These are phyloP conservation scores for Chytriomyces sp. DNA, from an alignment of 192 early-diverging fungal genomes.

Conservation along the genomic window DNA sequence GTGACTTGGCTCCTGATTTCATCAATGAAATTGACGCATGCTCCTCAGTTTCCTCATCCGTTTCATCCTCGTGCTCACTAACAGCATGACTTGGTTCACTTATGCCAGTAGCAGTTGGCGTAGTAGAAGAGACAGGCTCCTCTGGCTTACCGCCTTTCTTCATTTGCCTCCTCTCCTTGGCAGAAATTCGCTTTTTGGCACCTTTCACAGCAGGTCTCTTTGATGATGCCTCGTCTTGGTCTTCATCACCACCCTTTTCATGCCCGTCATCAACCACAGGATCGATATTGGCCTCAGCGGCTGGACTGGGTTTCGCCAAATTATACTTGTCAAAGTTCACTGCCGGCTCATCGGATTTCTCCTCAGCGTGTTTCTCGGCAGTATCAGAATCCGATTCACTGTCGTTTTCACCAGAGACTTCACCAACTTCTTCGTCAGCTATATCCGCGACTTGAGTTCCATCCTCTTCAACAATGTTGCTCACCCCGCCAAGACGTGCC, in stretches of 20 bases:
- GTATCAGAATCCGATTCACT: slow-evolving; percentile 35
- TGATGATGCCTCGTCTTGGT: neutral
- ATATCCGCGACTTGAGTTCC: slow-evolving; percentile 59
- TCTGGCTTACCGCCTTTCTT: slow-evolving; percentile 61
- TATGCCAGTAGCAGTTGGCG: neutral
- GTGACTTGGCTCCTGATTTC: neutral
- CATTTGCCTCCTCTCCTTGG: slow-evolving; percentile 83
- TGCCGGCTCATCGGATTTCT: neutral
- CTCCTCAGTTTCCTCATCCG: slow-evolving; percentile 32
- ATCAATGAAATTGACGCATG: slow-evolving; percentile 30
- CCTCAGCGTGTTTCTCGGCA: neutral
- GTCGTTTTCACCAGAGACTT: slow-evolving; percentile 15
- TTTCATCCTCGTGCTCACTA: neutral
- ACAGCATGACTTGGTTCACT: slow-evolving; percentile 9
- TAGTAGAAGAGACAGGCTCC: slow-evolving; percentile 27
- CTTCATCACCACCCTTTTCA: neutral
- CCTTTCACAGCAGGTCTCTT: neutral
- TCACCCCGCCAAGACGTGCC: slow-evolving; percentile 38
- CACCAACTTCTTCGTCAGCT: slow-evolving; percentile 35
- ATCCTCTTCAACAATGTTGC: slow-evolving; percentile 30
- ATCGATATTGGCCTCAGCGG: neutral
- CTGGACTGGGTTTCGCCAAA: neutral
- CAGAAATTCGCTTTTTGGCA: slow-evolving; percentile 59
- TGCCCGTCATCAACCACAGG: neutral
- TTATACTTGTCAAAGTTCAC: slow-evolving; percentile 4